Evolutionary conservation across 192 early-diverging fungal genomes (phyloP).

Genomic region (Umbelopsis isabellina): DNA sequence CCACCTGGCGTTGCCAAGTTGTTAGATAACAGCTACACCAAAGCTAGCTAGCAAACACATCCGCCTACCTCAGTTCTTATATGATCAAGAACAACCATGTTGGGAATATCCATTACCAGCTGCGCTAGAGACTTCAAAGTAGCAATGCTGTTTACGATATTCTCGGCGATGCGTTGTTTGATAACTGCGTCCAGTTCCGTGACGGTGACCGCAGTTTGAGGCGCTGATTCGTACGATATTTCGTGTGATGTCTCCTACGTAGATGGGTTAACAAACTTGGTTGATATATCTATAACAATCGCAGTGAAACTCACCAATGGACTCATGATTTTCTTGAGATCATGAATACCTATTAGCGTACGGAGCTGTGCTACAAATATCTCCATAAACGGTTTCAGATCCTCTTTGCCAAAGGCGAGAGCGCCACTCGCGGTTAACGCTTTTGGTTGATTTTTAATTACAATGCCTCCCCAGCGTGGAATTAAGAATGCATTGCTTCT

Average conservation of each 20-base stretch:
- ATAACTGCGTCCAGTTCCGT: conserved; percentile 84
- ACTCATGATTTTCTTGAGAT: conserved; percentile 31
- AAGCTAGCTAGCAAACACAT: conserved; percentile 16
- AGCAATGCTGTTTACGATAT: conserved; percentile 68
- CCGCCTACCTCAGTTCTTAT: conserved; percentile 71
- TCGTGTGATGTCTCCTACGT: background rate
- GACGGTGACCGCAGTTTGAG: conserved; percentile 68
- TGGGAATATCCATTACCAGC: conserved; percentile 78
- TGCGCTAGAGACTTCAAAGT: conserved; percentile 82
- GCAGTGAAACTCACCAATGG: background rate
- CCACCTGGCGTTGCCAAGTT: conserved; percentile 14
- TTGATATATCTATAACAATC: background rate
- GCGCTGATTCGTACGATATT: conserved; percentile 40
- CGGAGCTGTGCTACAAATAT: conserved; percentile 84
- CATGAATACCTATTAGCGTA: conserved; percentile 78
- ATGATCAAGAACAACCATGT: conserved; percentile 92
- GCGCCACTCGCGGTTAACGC: conserved; percentile 12
- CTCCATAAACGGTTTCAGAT: conserved; percentile 77
- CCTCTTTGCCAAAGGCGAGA: conserved; percentile 43
- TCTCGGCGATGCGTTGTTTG: conserved; percentile 70
- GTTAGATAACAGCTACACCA: background rate
- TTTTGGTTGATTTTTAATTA: conserved; percentile 66
- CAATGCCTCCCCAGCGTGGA: conserved; percentile 95
- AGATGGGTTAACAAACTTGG: background rate
- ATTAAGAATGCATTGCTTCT: conserved; percentile 85